These are phyloP conservation scores for Cicer judaicum DNA, from an alignment of 306 rosid species.

Conservation along the genomic window DNA sequence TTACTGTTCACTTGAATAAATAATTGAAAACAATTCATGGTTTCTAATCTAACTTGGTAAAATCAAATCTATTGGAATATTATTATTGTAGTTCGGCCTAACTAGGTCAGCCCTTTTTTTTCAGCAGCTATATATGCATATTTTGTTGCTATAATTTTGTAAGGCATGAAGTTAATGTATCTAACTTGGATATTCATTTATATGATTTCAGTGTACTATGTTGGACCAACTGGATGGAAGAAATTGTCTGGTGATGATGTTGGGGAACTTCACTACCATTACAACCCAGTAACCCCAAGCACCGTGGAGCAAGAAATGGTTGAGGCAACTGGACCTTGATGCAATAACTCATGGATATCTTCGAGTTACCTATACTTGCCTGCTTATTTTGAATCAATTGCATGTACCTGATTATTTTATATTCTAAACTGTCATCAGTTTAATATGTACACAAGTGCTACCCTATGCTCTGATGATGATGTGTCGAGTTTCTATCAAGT, in stretches of 20 bases:
- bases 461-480: neutral
- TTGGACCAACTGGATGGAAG: slow-evolving; percentile 88
- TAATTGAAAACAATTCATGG: slow-evolving; percentile 25
- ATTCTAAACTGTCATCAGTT: slow-evolving; percentile 32
- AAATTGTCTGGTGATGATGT: slow-evolving; percentile 90
- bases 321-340: slow-evolving; percentile 68
- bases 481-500: slow-evolving; percentile 26
- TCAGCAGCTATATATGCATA: slow-evolving; percentile 20
- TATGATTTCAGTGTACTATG: slow-evolving; percentile 66
- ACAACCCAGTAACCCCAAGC: slow-evolving; percentile 72
- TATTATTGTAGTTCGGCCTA: neutral
- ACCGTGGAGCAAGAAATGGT: slow-evolving; percentile 93
- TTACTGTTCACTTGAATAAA: neutral
- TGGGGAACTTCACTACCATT: slow-evolving; percentile 83
- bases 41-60: slow-evolving; percentile 21
- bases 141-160: slow-evolving; percentile 30
- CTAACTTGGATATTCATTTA: slow-evolving; percentile 41
- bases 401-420: slow-evolving; percentile 35
- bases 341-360: slow-evolving; percentile 27
- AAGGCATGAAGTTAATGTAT: neutral
- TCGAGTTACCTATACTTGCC: slow-evolving; percentile 24
- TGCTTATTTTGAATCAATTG: slow-evolving; percentile 35
- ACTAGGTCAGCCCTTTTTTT: slow-evolving; percentile 11
- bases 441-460: slow-evolving; percentile 30
- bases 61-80: slow-evolving; percentile 11